Evolutionary conservation across 2,329 filamentous ascomycete genomes (phyloP).

Genomic region (Aspergillus oerlinghausenensis): DNA sequence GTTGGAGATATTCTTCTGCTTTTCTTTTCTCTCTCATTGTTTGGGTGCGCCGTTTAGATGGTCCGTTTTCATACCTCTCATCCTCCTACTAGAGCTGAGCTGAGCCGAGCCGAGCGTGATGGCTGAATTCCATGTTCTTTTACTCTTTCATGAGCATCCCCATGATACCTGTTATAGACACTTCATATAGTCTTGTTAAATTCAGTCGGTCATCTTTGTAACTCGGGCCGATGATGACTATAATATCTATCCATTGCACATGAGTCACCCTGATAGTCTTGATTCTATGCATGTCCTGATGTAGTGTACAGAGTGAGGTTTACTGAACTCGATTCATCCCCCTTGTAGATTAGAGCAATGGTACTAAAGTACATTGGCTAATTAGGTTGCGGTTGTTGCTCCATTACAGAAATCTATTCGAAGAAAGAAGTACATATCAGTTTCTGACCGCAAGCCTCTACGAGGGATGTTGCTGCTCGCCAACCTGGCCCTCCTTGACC

Average conservation of each 20-base stretch:
- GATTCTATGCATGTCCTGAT: neutral
- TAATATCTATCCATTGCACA: neutral
- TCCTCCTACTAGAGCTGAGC: slow-evolving; percentile 17
- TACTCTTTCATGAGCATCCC: neutral
- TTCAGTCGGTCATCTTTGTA: neutral
- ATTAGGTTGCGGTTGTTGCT: neutral
- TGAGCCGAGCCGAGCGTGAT: slow-evolving; percentile 13
- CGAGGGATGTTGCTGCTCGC: neutral
- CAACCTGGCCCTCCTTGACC: slow-evolving; percentile 19
- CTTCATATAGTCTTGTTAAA: neutral
- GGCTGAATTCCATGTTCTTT: slow-evolving; percentile 16
- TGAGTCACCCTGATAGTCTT: neutral
- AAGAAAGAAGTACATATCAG: neutral
- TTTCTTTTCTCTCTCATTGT: slow-evolving; percentile 5
- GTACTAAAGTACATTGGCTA: neutral
- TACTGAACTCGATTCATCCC: too few species aligned
- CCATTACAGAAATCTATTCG: neutral
- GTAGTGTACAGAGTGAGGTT: neutral
- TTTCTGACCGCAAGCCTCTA: neutral
- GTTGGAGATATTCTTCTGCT: neutral
- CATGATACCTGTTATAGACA: slow-evolving; percentile 6
- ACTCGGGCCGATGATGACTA: neutral
- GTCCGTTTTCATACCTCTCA: slow-evolving; percentile 20
- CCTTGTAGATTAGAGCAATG: neutral
- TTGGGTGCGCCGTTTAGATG: slow-evolving; percentile 15